These are phyloP conservation scores for Scutellaria barbata DNA, from an alignment of 257 asterid genomes.

Conservation along the genomic window DNA sequence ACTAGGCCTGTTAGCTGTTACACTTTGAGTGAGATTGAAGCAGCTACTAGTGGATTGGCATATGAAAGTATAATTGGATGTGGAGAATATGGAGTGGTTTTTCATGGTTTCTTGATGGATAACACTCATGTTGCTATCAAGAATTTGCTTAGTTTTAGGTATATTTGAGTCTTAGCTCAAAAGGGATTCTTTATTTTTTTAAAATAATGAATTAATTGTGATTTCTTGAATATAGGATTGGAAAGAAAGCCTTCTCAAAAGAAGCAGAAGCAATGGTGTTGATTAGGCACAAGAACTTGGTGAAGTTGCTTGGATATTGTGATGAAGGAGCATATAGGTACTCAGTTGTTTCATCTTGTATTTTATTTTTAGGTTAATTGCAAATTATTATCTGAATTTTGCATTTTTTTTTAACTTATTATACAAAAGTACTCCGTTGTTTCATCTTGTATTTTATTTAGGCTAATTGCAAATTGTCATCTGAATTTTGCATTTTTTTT, in stretches of 20 bases:
- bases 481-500: no score
- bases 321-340: constrained; percentile 56
- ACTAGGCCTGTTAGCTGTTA: constrained; percentile 14
- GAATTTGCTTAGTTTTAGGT: constrained; percentile 53
- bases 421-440: constrained; percentile 21
- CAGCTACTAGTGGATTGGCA: constrained; percentile 49
- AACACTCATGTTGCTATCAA: constrained; percentile 52
- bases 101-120: constrained; percentile 47
- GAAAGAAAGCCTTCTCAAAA: constrained; percentile 35
- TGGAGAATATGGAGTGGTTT: constrained; percentile 60
- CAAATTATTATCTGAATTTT: no score
- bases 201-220: background rate
- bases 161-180: background rate
- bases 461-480: no score
- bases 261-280: constrained; percentile 52
- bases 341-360: background rate
- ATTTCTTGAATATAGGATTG: constrained; percentile 36
- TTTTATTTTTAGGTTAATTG: background rate
- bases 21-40: constrained; percentile 48
- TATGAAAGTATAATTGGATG: constrained; percentile 47
- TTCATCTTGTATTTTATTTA: background rate
- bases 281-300: constrained; percentile 61
- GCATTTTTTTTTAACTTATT: no score
- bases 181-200: background rate
- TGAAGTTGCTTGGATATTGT: constrained; percentile 62